phyloP scores from a whole-genome alignment of 140 eudicot genomes.

The Ambrosia hybrid region DNA sequence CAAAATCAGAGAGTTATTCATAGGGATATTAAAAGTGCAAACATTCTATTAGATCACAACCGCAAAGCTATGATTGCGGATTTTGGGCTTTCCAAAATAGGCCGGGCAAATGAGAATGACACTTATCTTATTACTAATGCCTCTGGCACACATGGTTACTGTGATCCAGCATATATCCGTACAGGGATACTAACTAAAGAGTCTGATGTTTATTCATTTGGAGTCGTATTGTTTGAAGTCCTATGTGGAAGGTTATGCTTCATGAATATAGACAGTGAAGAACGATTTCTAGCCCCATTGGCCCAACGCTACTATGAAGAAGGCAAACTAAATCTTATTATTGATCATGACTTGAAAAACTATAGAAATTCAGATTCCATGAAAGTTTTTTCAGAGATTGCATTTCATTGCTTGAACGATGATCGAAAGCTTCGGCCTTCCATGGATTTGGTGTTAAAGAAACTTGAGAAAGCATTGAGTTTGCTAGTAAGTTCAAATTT shows the following conservation, averaged over 20 bases:
- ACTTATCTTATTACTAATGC: background rate
- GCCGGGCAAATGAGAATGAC: background rate
- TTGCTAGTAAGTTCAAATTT: background rate
- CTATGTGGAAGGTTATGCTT: constrained; percentile 14
- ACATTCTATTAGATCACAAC: background rate
- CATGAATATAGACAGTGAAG: background rate
- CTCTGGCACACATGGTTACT: background rate
- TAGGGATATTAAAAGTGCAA: constrained; percentile 4
- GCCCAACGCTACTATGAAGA: background rate
- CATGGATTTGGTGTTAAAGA: background rate
- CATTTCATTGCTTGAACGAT: background rate
- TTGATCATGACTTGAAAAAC: constrained; percentile 2
- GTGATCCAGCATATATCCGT: background rate
- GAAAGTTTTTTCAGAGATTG: background rate
- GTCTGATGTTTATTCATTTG: constrained; percentile 1
- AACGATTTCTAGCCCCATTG: background rate
- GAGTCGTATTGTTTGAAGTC: constrained; percentile 6
- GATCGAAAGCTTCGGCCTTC: background rate
- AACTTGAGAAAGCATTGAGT: background rate
- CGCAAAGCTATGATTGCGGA: background rate
- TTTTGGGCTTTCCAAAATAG: background rate
- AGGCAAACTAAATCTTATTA: background rate
- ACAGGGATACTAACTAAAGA: background rate
- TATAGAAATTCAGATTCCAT: background rate
- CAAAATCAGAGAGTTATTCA: background rate